Percentiles rank a stretch among this genome's conserved stretches.
Conservation (phyloP, 1,139 yeast species). For the Suhomyces ambrosiae region DNA sequence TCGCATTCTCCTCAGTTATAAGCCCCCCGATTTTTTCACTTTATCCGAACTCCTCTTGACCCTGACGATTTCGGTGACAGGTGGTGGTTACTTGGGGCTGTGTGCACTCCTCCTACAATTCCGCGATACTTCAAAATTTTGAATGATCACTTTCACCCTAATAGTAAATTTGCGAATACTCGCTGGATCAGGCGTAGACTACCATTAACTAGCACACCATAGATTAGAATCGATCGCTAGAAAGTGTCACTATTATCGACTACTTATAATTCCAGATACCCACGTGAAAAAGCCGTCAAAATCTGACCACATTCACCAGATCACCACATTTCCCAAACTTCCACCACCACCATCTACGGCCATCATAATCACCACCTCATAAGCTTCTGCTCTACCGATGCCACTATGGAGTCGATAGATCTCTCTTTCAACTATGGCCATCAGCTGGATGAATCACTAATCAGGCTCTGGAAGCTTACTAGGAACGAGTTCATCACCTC, state of each 20-base stretch:
- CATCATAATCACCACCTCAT: not conserved
- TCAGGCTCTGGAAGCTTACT: conserved; percentile 21
- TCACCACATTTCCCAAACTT: not conserved
- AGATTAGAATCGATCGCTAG: not conserved
- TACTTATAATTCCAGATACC: not conserved
- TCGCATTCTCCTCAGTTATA: not conserved
- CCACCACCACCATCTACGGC: not conserved
- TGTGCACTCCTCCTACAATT: conserved; percentile 6
- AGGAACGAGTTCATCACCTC: conserved; percentile 15
- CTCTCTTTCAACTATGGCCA: conserved; percentile 18
- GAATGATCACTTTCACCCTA: conserved; percentile 14
- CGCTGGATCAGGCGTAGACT: not conserved
- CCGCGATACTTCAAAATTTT: conserved; percentile 11
- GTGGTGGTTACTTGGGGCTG: not conserved
- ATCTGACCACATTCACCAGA: not conserved
- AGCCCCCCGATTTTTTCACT: not conserved
- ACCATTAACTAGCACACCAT: not conserved
- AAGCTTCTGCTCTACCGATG: conserved; percentile 6
- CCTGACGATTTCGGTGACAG: not conserved
- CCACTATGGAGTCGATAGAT: conserved; percentile 19
- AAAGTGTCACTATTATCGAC: not conserved
- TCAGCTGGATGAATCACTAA: conserved; percentile 18
- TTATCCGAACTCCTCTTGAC: no score
- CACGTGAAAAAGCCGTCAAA: not conserved
- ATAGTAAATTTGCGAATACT: conserved; percentile 5